Conservation (phyloP, 2,329 filamentous ascomycete species). For the Penicillium sp. region DNA sequence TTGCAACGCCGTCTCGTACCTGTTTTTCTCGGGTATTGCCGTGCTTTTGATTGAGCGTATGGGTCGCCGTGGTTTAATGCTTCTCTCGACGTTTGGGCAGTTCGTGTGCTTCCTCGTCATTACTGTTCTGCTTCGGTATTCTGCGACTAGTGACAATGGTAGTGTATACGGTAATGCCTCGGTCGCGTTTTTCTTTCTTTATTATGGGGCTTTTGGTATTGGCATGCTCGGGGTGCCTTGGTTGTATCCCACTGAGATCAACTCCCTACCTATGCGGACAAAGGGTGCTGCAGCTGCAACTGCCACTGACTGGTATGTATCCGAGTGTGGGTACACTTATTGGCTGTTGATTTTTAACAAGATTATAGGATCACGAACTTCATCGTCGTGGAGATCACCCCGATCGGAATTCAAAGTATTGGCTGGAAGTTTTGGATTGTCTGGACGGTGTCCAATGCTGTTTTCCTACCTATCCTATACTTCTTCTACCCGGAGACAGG, state of each 20-base stretch:
- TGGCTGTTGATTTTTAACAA: not conserved
- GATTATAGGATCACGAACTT: constrained; percentile 12
- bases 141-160: not conserved
- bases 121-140: constrained; percentile 32
- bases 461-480: constrained; percentile 2
- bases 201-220: constrained; percentile 11
- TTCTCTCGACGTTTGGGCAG: constrained; percentile 42
- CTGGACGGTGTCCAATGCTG: constrained; percentile 1
- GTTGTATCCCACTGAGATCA: constrained; percentile 39
- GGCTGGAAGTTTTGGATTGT: constrained; percentile 12
- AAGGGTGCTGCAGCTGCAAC: constrained; percentile 33
- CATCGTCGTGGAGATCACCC: constrained; percentile 12
- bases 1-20: constrained; percentile 42
- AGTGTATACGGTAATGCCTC: not conserved
- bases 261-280: constrained; percentile 36
- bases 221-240: constrained; percentile 29
- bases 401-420: constrained; percentile 12
- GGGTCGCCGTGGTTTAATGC: constrained; percentile 44
- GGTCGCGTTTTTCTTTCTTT: constrained; percentile 26
- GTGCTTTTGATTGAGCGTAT: constrained; percentile 43
- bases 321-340: too few relatives aligned
- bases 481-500: constrained; percentile 14
- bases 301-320: constrained; percentile 27
- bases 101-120: constrained; percentile 45
- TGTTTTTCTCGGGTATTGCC: constrained; percentile 37